phyloP scores from a whole-genome alignment of 352 stramenopile species.

The Stramenopiles sp. region DNA sequence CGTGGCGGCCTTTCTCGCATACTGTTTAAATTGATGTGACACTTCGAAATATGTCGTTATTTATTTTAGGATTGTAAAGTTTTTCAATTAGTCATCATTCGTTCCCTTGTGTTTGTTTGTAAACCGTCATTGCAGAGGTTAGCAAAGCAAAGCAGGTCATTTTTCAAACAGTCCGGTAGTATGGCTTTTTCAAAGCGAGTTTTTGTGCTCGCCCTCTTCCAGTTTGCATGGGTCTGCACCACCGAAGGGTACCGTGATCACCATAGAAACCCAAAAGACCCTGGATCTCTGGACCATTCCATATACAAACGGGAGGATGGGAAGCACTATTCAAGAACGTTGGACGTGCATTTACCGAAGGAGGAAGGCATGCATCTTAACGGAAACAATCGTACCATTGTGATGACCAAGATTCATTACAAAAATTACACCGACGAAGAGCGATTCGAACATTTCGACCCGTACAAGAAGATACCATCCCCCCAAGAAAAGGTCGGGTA shows the following conservation, averaged over 20 bases:
- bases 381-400: constrained; percentile 3
- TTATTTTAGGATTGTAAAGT: too few relatives aligned
- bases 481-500: neutral
- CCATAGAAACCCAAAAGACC: neutral
- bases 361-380: constrained; percentile 3
- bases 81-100: too few relatives aligned
- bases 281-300: neutral
- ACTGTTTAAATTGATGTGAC: too few relatives aligned
- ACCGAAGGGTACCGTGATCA: neutral
- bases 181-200: too few relatives aligned
- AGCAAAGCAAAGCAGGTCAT: too few relatives aligned
- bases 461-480: neutral
- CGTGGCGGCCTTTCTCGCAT: too few relatives aligned
- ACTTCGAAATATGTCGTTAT: too few relatives aligned
- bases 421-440: neutral
- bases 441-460: constrained; percentile 11
- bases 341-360: neutral
- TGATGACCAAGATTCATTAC: constrained; percentile 2
- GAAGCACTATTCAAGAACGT: neutral
- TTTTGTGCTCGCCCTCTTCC: too few relatives aligned
- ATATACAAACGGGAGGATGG: neutral
- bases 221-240: too few relatives aligned
- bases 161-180: too few relatives aligned
- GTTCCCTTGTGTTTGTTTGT: too few relatives aligned
- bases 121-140: too few relatives aligned